Conservation (phyloP, 208 protist genomes). For the Herpetomonas tarakana region DNA sequence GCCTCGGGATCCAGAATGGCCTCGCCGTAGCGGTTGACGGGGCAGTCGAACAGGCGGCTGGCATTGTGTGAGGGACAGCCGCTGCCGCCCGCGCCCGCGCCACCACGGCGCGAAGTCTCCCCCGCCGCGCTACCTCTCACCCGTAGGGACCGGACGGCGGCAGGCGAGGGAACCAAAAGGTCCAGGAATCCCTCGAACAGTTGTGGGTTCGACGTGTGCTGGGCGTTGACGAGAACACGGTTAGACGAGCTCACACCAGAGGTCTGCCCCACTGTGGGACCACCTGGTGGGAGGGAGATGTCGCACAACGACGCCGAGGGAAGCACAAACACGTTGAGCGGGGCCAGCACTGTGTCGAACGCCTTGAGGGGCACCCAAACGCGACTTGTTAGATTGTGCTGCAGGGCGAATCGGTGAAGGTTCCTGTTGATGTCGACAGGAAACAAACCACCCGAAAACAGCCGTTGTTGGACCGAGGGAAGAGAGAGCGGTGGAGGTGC, state of each 20-base stretch:
- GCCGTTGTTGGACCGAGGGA: constrained; percentile 33
- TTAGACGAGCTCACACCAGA: constrained; percentile 18
- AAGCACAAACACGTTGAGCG: constrained; percentile 40
- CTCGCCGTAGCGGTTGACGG: constrained; percentile 13
- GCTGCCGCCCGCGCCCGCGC: no score
- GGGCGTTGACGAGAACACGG: constrained; percentile 64
- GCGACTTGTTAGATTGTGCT: constrained; percentile 48
- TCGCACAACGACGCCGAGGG: constrained; percentile 69
- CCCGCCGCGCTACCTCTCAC: no score
- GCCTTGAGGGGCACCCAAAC: constrained; percentile 65
- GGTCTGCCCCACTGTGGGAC: constrained; percentile 12
- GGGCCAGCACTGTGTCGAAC: constrained; percentile 29
- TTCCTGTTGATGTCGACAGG: constrained; percentile 56
- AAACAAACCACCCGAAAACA: constrained; percentile 77
- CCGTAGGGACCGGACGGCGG: no score
- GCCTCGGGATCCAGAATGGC: constrained; percentile 12
- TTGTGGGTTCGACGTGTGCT: constrained; percentile 53
- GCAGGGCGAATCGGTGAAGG: constrained; percentile 46
- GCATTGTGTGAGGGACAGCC: no score
- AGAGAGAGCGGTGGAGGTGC: background rate
- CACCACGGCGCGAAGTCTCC: no score
- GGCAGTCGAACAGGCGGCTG: no score
- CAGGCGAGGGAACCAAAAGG: no score
- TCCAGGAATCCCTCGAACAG: constrained; percentile 61
- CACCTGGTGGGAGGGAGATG: constrained; percentile 29